Evolutionary conservation across 805 yeast species (phyloP).

Genomic region (Ogataea pignaliae): DNA sequence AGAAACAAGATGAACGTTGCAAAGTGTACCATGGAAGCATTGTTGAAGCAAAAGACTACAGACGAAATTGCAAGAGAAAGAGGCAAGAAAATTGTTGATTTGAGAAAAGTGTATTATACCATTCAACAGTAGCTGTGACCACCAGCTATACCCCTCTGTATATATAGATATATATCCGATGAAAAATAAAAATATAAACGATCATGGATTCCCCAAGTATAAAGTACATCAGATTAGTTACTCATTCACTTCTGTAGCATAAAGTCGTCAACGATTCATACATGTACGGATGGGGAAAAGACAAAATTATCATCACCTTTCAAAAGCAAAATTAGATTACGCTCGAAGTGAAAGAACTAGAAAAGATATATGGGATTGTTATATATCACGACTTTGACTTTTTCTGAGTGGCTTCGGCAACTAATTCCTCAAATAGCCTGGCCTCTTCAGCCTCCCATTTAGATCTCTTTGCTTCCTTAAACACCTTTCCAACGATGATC

Average conservation of each 20-base stretch:
- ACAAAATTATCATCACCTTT: neutral
- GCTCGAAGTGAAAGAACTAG: neutral
- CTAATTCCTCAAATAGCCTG: conserved; percentile 82
- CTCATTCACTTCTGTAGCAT: no score
- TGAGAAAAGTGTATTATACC: conserved; percentile 79
- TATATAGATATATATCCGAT: no score
- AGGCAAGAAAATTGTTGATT: conserved; percentile 93
- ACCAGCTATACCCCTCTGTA: no score
- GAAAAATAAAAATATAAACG: neutral
- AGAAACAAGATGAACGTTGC: conserved; percentile 94
- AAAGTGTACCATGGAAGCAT: conserved; percentile 83
- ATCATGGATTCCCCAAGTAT: neutral
- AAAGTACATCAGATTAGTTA: no score
- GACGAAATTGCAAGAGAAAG: conserved; percentile 87
- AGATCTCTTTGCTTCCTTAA: conserved; percentile 64
- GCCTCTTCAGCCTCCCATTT: conserved; percentile 92
- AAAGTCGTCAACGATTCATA: no score
- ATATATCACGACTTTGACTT: conserved; percentile 37
- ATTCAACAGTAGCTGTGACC: conserved; percentile 11
- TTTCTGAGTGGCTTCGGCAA: conserved; percentile 75
- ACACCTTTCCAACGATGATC: conserved; percentile 63
- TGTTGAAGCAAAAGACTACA: conserved; percentile 69
- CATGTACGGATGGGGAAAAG: neutral
- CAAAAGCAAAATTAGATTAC: neutral
- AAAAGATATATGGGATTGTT: neutral